These are phyloP conservation scores for Phialophora tarda DNA, from an alignment of 2,329 filamentous ascomycete species.

Conservation along the genomic window DNA sequence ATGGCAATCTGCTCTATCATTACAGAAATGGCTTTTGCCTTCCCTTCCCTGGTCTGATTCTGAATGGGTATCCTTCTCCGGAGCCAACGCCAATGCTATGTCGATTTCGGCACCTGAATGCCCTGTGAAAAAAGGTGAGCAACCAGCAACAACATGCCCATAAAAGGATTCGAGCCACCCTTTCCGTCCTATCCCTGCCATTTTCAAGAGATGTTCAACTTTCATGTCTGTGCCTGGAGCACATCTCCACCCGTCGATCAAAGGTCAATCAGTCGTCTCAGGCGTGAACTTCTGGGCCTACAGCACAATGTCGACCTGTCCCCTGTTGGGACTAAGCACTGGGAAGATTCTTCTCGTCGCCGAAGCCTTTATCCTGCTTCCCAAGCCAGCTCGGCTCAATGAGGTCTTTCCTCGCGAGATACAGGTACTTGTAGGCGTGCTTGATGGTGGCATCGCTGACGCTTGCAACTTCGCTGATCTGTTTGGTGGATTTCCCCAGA, in stretches of 20 bases:
- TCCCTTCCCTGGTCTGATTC: not conserved
- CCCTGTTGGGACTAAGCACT: constrained; percentile 15
- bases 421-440: constrained; percentile 89
- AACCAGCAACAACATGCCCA: not conserved
- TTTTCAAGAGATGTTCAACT: not conserved
- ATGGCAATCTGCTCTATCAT: constrained; percentile 13
- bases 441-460: constrained; percentile 98
- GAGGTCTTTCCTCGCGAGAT: constrained; percentile 73
- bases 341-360: constrained; percentile 37
- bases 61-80: constrained; percentile 15
- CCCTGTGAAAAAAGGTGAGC: not conserved
- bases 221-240: not conserved
- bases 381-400: constrained; percentile 52
- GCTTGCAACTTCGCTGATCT: constrained; percentile 81
- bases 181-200: not conserved
- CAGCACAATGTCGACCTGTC: not conserved
- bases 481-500: constrained; percentile 77
- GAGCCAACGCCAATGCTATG: constrained; percentile 11
- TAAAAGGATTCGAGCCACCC: constrained; percentile 8
- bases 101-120: constrained; percentile 3
- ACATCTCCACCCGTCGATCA: not conserved
- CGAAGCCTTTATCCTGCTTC: constrained; percentile 34
- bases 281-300: too few species aligned
- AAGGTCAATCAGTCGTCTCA: not conserved
- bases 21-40: constrained; percentile 10